Evolutionary conservation across 495 filamentous ascomycete genomes (phyloP).

Genomic region (Penicillium fimorum): DNA sequence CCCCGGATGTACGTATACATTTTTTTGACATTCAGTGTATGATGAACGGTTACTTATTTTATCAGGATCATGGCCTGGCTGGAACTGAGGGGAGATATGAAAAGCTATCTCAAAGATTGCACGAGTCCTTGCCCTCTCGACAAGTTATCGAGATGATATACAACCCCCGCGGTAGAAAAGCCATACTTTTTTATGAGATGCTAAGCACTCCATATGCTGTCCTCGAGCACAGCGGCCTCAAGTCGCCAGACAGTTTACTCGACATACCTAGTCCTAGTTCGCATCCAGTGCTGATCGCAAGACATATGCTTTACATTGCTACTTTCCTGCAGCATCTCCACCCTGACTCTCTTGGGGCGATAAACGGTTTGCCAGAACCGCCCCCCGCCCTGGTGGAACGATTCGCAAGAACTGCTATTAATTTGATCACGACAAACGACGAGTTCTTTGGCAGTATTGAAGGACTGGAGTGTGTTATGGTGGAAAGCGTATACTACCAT

Average conservation of each 20-base stretch:
- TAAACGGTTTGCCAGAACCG: conserved; percentile 13
- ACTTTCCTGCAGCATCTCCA: conserved; percentile 23
- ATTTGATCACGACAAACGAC: conserved; percentile 20
- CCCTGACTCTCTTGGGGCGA: conserved; percentile 10
- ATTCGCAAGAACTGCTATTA: conserved; percentile 14
- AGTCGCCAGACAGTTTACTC: conserved; percentile 8
- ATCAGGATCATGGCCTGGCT: too few species aligned
- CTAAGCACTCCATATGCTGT: conserved; percentile 13
- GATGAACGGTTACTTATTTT: too few species aligned
- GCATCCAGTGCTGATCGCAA: conserved; percentile 26
- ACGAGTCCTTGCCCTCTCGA: conserved; percentile 16
- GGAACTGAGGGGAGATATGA: too few species aligned
- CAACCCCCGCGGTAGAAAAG: conserved; percentile 12
- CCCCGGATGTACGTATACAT: too few species aligned
- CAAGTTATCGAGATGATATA: conserved; percentile 19
- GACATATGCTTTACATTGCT: conserved; percentile 18
- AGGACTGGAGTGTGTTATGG: conserved; percentile 44
- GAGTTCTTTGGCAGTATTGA: conserved; percentile 28
- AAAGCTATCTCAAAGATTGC: conserved; percentile 7
- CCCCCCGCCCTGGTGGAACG: conserved; percentile 15
- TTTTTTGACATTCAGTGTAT: too few species aligned
- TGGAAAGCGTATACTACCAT: conserved; percentile 41
- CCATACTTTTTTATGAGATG: conserved; percentile 17
- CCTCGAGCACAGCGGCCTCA: conserved; percentile 16
- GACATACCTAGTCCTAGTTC: conserved; percentile 11